phyloP scores from a whole-genome alignment of 768 basidiomycete species.

The Mycena capillaripes region DNA sequence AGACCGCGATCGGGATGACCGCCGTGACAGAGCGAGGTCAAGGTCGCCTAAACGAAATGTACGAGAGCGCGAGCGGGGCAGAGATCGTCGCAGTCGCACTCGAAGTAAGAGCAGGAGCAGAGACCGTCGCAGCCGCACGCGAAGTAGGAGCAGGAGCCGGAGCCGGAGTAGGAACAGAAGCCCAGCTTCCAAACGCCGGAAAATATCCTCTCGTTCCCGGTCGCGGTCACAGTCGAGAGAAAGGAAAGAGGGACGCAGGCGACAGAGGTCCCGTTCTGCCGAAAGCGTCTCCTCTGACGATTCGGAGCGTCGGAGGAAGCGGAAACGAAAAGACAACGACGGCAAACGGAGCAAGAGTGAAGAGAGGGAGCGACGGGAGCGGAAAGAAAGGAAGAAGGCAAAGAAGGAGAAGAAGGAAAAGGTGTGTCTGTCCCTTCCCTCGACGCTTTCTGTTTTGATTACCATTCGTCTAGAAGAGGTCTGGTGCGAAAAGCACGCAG shows the following conservation, averaged over 20 bases:
- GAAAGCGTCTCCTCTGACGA: constrained; percentile 62
- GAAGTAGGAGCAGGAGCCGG: constrained; percentile 34
- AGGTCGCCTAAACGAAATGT: constrained; percentile 28
- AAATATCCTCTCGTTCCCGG: constrained; percentile 44
- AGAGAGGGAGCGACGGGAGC: constrained; percentile 52
- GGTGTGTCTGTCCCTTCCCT: constrained; percentile 45
- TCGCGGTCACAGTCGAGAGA: constrained; percentile 45
- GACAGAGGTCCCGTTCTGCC: constrained; percentile 50
- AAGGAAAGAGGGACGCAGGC: constrained; percentile 47
- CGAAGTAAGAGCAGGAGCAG: constrained; percentile 36
- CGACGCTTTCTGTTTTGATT: constrained; percentile 3
- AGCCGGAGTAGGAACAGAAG: constrained; percentile 49
- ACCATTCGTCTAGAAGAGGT: constrained; percentile 61
- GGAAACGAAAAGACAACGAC: constrained; percentile 59
- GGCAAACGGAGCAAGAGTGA: constrained; percentile 53
- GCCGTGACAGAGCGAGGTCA: constrained; percentile 26
- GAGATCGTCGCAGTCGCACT: constrained; percentile 33
- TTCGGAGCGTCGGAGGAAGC: constrained; percentile 59
- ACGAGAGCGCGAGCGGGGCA: constrained; percentile 25
- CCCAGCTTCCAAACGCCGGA: constrained; percentile 47
- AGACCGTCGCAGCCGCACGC: constrained; percentile 32
- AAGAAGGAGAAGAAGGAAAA: constrained; percentile 82
- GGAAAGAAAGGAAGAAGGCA: constrained; percentile 70
- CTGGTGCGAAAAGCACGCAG: constrained; percentile 64
- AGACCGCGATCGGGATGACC: constrained; percentile 17